These are phyloP conservation scores for Hylodesmum podocarpum DNA, from an alignment of 306 rosid genomes.

Conservation along the genomic window DNA sequence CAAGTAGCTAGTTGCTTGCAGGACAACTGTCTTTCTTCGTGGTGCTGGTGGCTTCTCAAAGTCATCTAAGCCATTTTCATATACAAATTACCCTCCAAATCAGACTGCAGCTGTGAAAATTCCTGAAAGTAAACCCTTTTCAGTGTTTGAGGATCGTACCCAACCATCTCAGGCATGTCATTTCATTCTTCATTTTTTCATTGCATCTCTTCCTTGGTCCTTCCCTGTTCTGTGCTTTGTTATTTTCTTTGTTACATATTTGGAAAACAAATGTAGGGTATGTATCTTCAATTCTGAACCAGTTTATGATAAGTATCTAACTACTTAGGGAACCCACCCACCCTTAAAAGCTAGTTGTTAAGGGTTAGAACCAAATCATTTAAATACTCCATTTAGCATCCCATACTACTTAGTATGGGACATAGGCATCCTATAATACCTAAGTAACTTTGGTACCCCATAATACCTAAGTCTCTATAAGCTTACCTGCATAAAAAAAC, in stretches of 20 bases:
- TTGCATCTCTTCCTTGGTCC: background rate
- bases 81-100: constrained; percentile 64
- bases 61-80: constrained; percentile 75
- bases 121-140: constrained; percentile 74
- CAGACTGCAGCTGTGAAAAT: constrained; percentile 53
- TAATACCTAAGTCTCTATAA: too few relatives aligned
- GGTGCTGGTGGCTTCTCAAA: constrained; percentile 99
- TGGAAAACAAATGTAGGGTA: background rate
- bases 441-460: too few relatives aligned
- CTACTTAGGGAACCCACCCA: too few relatives aligned
- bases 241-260: constrained; percentile 3
- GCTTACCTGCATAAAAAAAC: background rate
- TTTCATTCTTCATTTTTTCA: background rate
- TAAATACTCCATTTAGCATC: too few relatives aligned
- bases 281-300: background rate
- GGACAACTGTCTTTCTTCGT: constrained; percentile 70
- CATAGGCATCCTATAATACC: too few relatives aligned
- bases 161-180: constrained; percentile 81
- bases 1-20: constrained; percentile 42
- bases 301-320: too few relatives aligned
- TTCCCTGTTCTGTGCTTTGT: background rate
- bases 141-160: constrained; percentile 68
- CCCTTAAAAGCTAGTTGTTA: too few relatives aligned
- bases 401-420: too few relatives aligned
- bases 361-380: too few relatives aligned